Evolutionary conservation across 306 rosid genomes (phyloP).

Genomic region (Rosa lucieae): DNA sequence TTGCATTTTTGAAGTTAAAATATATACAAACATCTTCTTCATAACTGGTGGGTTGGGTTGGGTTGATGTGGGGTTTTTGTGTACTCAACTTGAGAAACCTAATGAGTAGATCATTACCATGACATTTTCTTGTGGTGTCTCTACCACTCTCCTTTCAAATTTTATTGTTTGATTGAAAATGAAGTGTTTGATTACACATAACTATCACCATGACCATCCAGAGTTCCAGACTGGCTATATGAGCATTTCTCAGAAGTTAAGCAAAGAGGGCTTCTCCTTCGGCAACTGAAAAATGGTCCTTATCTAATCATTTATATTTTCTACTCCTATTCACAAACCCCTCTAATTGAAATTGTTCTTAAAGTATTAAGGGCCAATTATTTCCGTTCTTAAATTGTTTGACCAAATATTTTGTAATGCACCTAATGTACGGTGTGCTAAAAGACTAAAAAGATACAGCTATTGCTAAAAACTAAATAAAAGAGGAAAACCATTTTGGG

Average conservation of each 20-base stretch:
- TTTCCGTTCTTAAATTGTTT: too few relatives aligned
- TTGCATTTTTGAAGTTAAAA: constrained; percentile 12
- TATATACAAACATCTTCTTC: constrained; percentile 2
- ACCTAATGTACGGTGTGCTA: neutral
- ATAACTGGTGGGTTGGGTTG: constrained; percentile 9
- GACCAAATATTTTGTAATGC: too few relatives aligned
- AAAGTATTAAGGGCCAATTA: too few relatives aligned
- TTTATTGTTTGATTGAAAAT: neutral
- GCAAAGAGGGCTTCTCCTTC: neutral
- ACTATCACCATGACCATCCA: neutral
- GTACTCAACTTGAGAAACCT: constrained; percentile 13
- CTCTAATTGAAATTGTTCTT: neutral
- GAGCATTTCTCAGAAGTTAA: neutral
- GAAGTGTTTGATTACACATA: neutral
- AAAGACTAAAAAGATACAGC: neutral
- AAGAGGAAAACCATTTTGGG: neutral
- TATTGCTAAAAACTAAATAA: neutral
- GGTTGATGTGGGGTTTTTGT: constrained; percentile 32
- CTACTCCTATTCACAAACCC: neutral
- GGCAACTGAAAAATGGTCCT: neutral
- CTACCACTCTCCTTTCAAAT: neutral
- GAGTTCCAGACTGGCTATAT: neutral
- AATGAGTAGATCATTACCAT: neutral
- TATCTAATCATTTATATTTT: neutral
- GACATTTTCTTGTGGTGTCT: neutral